phyloP scores from a whole-genome alignment of 495 filamentous ascomycete genomes.

The Hypoxylon fuscum region DNA sequence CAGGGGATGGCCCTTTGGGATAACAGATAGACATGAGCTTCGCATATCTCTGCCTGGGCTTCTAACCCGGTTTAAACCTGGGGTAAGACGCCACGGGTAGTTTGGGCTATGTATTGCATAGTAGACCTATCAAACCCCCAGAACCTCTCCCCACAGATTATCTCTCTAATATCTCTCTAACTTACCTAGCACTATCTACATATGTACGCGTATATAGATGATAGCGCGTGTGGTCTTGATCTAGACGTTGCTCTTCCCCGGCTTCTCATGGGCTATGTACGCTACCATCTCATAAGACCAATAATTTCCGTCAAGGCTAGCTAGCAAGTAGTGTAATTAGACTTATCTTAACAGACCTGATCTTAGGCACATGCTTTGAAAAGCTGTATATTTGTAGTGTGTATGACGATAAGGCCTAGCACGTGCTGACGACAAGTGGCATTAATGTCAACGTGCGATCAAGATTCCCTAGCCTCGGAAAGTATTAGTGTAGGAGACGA shows the following conservation, averaged over 20 bases:
- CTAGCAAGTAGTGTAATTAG: background rate
- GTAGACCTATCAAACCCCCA: slow-evolving; percentile 21
- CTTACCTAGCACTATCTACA: slow-evolving; percentile 18
- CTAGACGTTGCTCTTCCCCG: slow-evolving; percentile 8
- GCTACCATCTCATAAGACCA: slow-evolving; percentile 20
- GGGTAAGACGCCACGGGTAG: slow-evolving; percentile 24
- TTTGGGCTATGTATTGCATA: slow-evolving; percentile 4
- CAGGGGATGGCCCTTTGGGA: too few species aligned
- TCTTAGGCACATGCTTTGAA: slow-evolving; percentile 4
- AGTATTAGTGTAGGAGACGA: background rate
- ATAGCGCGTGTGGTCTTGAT: slow-evolving; percentile 13
- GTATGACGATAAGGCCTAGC: slow-evolving; percentile 22
- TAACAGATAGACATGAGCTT: slow-evolving; percentile 11
- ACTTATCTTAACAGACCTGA: background rate
- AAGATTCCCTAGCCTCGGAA: slow-evolving; percentile 16
- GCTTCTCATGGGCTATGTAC: slow-evolving; percentile 28
- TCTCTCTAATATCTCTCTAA: slow-evolving; percentile 32
- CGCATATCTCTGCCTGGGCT: slow-evolving; percentile 9
- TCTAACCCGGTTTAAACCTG: slow-evolving; percentile 29
- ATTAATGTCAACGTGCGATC: slow-evolving; percentile 3
- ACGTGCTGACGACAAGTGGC: slow-evolving; percentile 29
- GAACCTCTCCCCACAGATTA: slow-evolving; percentile 34
- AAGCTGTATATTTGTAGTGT: too few species aligned
- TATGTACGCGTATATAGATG: background rate
- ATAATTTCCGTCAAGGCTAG: slow-evolving; percentile 15